Percentiles rank a stretch among this genome's conserved stretches.
phyloP scores from a whole-genome alignment of 352 stramenopile species.

The Pythium oligandrum region DNA sequence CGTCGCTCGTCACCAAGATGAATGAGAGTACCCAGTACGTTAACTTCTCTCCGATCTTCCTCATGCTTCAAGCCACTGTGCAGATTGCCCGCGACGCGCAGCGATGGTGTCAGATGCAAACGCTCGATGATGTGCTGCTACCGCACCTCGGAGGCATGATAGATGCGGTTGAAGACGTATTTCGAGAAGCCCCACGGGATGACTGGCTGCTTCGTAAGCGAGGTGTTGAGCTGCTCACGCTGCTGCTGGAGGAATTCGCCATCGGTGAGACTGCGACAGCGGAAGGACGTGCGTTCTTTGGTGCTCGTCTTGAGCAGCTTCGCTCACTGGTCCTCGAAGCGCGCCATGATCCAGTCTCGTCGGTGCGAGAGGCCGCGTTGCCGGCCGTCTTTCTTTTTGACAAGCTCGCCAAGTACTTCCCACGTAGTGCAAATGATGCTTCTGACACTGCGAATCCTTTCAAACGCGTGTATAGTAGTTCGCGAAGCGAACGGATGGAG shows the following conservation, averaged over 20 bases:
- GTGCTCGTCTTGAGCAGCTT: constrained; percentile 28
- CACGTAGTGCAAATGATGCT: neutral
- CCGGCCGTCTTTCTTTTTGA: constrained; percentile 33
- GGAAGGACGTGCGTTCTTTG: constrained; percentile 8
- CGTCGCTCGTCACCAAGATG: constrained; percentile 32
- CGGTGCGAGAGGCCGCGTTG: constrained; percentile 48
- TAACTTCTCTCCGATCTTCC: constrained; percentile 40
- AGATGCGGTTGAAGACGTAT: constrained; percentile 55
- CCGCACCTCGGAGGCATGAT: constrained; percentile 35
- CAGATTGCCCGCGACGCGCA: constrained; percentile 27
- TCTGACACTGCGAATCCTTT: constrained; percentile 12
- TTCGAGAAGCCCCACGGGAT: constrained; percentile 39
- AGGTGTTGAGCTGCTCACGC: constrained; percentile 40
- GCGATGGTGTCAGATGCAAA: constrained; percentile 15
- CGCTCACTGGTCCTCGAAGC: constrained; percentile 33
- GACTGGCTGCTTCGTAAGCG: constrained; percentile 56
- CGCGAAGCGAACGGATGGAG: neutral
- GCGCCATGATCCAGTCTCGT: constrained; percentile 47
- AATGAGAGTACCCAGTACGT: constrained; percentile 40
- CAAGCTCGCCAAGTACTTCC: constrained; percentile 32
- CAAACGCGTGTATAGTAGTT: constrained; percentile 9
- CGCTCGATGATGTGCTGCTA: constrained; percentile 29
- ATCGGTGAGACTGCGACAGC: constrained; percentile 21
- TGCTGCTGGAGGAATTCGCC: constrained; percentile 41
- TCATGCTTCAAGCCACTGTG: constrained; percentile 37